A percentile compares a stretch with the other conserved stretches of the same genome.
Conservation (phyloP, 805 yeast species). For the Monosporozyma servazzii region DNA sequence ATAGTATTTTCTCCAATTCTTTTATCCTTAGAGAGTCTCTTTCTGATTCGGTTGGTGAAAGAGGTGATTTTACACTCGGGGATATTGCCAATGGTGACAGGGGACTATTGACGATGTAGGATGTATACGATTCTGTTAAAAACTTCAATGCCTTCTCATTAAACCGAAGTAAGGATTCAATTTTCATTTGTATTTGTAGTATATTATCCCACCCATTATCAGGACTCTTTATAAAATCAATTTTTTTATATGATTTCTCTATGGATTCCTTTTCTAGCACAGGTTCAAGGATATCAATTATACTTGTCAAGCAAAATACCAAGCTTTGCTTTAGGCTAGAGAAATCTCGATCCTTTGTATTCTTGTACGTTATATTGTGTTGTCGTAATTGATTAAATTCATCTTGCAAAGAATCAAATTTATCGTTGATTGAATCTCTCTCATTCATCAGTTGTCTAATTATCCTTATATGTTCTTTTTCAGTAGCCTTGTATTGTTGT, state of each 20-base stretch:
- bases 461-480: background rate
- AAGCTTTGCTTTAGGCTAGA: slow-evolving; percentile 27
- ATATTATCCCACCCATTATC: background rate
- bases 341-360: background rate
- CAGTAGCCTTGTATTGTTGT: background rate
- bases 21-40: slow-evolving; percentile 38
- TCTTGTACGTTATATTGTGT: background rate
- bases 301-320: slow-evolving; percentile 38
- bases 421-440: background rate
- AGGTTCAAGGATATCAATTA: slow-evolving; percentile 42
- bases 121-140: slow-evolving; percentile 47
- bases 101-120: slow-evolving; percentile 13
- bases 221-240: slow-evolving; percentile 31
- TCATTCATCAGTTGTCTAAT: background rate
- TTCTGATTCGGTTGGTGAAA: background rate
- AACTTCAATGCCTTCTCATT: slow-evolving; percentile 54
- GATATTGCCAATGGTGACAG: slow-evolving; percentile 4
- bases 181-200: slow-evolving; percentile 9
- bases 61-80: background rate
- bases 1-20: slow-evolving; percentile 57
- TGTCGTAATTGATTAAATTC: background rate
- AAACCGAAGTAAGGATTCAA: slow-evolving; percentile 42
- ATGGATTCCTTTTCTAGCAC: slow-evolving; percentile 52
- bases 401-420: background rate
- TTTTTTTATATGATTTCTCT: slow-evolving; percentile 46